Conservation (phyloP, 139 green algal genomes). For the Micractinium sp. region DNA sequence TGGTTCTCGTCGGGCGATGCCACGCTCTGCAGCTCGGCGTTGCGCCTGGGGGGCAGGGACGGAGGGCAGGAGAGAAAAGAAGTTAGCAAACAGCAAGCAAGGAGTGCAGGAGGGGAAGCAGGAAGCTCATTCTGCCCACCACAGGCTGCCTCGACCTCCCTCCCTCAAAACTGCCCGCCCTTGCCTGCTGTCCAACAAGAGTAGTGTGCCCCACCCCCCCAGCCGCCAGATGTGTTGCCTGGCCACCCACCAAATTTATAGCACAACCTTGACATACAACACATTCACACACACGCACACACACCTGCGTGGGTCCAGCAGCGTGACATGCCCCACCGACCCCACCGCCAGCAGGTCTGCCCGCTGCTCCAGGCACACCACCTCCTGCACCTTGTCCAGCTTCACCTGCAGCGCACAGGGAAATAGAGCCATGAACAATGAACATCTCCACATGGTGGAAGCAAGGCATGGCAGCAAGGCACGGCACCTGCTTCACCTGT, state of each 20-base stretch:
- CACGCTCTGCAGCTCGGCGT: not conserved
- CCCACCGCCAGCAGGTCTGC: constrained; percentile 56
- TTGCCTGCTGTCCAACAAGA: too few species aligned
- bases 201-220: too few species aligned
- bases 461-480: not conserved
- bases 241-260: not conserved
- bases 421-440: not conserved
- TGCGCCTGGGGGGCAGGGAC: not conserved
- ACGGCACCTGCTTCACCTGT: too few species aligned
- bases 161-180: too few species aligned
- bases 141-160: too few species aligned
- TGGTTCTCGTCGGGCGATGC: constrained; percentile 40
- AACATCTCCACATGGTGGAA: not conserved
- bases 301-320: constrained; percentile 57
- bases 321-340: constrained; percentile 47
- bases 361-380: constrained; percentile 62
- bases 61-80: not conserved
- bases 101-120: not conserved
- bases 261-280: not conserved
- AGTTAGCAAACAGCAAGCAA: not conserved
- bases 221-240: too few species aligned
- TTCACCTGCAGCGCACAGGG: constrained; percentile 31
- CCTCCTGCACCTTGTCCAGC: constrained; percentile 47
- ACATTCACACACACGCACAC: not conserved
- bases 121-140: too few species aligned